These are phyloP conservation scores for Sclerotinia glacialis DNA, from an alignment of 2,329 filamentous ascomycete species.

Conservation along the genomic window DNA sequence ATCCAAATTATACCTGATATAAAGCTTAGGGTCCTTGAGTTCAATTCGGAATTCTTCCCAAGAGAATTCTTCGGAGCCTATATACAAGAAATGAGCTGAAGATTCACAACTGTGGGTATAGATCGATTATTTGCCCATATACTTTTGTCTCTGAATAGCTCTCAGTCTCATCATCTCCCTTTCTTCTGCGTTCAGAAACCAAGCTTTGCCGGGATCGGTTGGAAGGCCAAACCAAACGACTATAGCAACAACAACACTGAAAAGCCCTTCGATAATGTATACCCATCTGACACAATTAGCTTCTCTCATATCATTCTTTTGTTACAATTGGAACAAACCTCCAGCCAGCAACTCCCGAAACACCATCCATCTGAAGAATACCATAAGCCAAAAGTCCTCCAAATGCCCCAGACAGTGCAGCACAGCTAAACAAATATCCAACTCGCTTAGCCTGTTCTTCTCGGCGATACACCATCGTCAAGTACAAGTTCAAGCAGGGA, in stretches of 20 bases:
- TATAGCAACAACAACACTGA: slow-evolving; percentile 45
- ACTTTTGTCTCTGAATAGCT: slow-evolving; percentile 45
- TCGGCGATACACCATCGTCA: slow-evolving; percentile 55
- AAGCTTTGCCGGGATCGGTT: slow-evolving; percentile 47
- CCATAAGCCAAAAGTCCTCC: slow-evolving; percentile 55
- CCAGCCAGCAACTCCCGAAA: slow-evolving; percentile 46
- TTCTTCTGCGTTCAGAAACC: slow-evolving; percentile 49
- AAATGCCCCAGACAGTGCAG: slow-evolving; percentile 51
- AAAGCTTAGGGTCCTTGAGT: slow-evolving; percentile 51
- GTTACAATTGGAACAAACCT: slow-evolving; percentile 44
- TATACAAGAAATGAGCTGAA: neutral
- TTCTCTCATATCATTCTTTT: neutral
- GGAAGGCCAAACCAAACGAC: slow-evolving; percentile 49
- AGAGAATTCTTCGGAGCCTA: slow-evolving; percentile 46
- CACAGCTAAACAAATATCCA: slow-evolving; percentile 52
- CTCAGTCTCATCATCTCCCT: slow-evolving; percentile 51
- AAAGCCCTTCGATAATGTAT: slow-evolving; percentile 50
- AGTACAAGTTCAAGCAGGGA: slow-evolving; percentile 48
- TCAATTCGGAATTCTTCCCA: slow-evolving; percentile 50
- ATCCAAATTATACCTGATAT: slow-evolving; percentile 37
- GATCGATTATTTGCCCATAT: no score
- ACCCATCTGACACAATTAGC: slow-evolving; percentile 40
- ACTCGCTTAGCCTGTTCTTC: slow-evolving; percentile 55
- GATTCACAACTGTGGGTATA: no score
- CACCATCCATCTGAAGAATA: slow-evolving; percentile 46